Conservation (phyloP, 805 yeast genomes). For the Jamesozyma hellenica region DNA sequence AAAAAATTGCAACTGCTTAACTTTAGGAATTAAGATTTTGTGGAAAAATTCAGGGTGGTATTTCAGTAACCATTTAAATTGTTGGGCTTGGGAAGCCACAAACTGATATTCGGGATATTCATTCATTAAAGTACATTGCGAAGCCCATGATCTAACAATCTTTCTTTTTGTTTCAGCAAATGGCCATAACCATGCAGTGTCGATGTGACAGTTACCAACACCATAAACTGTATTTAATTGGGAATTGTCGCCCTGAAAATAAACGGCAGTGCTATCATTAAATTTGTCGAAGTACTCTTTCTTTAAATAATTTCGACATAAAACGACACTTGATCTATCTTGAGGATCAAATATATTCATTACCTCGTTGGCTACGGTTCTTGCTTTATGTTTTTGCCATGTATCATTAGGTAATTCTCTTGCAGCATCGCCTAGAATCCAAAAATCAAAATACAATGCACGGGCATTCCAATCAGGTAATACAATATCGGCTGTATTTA, state of each 20-base stretch:
- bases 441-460: conserved; percentile 67
- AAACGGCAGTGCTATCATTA: conserved; percentile 58
- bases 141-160: conserved; percentile 89
- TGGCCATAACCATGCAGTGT: conserved; percentile 99
- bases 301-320: conserved; percentile 60
- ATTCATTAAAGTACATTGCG: conserved; percentile 77
- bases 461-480: conserved; percentile 76
- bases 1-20: conserved; percentile 62
- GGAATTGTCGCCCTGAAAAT: conserved; percentile 31
- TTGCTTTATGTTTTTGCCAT: conserved; percentile 79
- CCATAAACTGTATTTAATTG: conserved; percentile 57
- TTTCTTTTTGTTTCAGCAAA: conserved; percentile 92
- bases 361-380: conserved; percentile 67
- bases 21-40: conserved; percentile 50
- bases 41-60: conserved; percentile 77
- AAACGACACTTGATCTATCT: conserved; percentile 45
- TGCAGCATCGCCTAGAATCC: conserved; percentile 86
- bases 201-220: conserved; percentile 93
- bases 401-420: conserved; percentile 66
- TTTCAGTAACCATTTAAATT: conserved; percentile 79
- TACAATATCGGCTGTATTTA: conserved; percentile 65
- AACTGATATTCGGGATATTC: conserved; percentile 87
- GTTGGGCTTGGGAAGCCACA: conserved; percentile 94
- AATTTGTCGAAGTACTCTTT: conserved; percentile 50
- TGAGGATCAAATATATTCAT: conserved; percentile 74